Base-by-base conservation (phyloP, 2,329 filamentous ascomycete species). In the Alternaria postmessia region DNA sequence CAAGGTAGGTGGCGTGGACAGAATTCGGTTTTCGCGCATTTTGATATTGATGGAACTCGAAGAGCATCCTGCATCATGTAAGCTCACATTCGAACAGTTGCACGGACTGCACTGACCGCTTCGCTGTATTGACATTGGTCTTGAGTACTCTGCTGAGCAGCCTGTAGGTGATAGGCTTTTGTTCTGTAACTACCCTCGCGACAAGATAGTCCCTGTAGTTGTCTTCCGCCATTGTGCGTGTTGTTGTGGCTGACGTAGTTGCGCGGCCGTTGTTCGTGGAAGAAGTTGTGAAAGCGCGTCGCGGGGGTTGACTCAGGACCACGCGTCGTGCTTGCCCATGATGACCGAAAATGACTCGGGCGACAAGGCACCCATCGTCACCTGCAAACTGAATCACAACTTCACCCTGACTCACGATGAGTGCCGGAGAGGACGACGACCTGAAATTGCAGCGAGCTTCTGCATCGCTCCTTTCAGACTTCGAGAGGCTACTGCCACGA, bases 1-100 rank as follows among this genome's bases (percentile, higher is more conserved):
- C 76, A 49, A 97, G 82, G 79, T 97, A 99, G n/a, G 93, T 97
- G 44, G 94, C 95, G 80, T 96, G 88, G n/a, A 97, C 83, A 26
- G 88, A 89, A 22, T 88, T 86, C 0, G 91, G 85, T 62, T 88
- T 90, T 77, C 90, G 92, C 55, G 82, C 84, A 78, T 93, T 96
- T 75, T 96, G 91, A 57, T 84, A 87, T 63, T 85, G 84, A 77
- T 97, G 88, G 68, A 96, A 98, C 32, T 96, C 91, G 79, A 88
- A 96, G 16, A 94, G 87, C 87, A 95, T 96, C 77, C 90, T 96
- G 38, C 1, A 34, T 20, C 59, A 6, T 5, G 47, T 78, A 18
- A 76, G 73, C 41, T 42, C 7, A 36, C 20, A 34, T 28, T 47
- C n/a, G 42, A 32, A 9, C 30, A 42, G 7, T 36, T 12, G 43